Conservation (phyloP, 23 red algal species). For the Gracilaria vermiculophylla region DNA sequence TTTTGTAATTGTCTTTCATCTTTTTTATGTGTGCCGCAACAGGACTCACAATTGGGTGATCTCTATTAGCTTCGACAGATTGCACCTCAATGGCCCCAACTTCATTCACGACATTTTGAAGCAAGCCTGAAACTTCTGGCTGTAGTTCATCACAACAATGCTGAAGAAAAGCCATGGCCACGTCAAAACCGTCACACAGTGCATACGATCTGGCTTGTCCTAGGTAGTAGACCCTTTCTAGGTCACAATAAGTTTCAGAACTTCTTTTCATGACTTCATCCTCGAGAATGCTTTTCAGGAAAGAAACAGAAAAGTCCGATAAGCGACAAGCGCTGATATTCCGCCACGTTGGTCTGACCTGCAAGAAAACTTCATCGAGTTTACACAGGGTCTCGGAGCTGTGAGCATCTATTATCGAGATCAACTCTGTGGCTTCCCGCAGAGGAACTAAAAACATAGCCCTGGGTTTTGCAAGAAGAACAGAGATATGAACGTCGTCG, state of each 20-base stretch:
- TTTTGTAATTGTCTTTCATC: not conserved
- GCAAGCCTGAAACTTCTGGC: not conserved
- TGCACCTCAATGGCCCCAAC: not conserved
- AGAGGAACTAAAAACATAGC: constrained; percentile 30
- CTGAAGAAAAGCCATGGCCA: constrained; percentile 8
- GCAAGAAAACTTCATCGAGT: not conserved
- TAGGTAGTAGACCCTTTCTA: constrained; percentile 20
- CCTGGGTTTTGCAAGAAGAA: constrained; percentile 25
- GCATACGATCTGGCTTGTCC: constrained; percentile 52
- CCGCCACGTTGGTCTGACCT: not conserved
- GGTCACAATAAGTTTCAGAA: not conserved
- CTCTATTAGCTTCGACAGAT: not conserved
- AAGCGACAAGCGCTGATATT: not conserved
- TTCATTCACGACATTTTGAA: constrained; percentile 8
- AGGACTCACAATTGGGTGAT: constrained; percentile 19
- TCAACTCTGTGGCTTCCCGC: constrained; percentile 4
- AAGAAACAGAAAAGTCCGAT: not conserved
- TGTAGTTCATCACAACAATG: not conserved
- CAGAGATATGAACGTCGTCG: constrained; percentile 18
- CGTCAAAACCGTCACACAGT: constrained; percentile 29
- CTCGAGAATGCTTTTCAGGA: not conserved
- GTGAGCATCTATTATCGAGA: constrained; percentile 25
- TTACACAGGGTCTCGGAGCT: not conserved
- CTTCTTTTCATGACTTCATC: not conserved
- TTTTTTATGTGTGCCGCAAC: not conserved